A percentile compares a stretch with the other conserved stretches of the same genome.
Evolutionary conservation across 352 stramenopile genomes (phyloP).

Genomic region (Globisporangium parvum): DNA sequence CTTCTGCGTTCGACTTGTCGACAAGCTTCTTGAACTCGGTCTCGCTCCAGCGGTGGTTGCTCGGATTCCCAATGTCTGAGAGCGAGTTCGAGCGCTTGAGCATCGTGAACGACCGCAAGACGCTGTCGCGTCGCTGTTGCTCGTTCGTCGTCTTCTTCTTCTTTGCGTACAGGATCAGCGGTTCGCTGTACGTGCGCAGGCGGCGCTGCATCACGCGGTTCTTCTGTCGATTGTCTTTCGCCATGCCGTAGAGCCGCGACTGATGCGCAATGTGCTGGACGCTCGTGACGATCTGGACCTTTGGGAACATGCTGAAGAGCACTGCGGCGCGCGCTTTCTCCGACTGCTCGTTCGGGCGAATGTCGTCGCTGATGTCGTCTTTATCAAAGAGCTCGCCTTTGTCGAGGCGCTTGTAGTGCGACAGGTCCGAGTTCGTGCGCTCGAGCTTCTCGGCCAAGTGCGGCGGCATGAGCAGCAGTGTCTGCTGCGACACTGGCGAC

Average conservation of each 20-base stretch:
- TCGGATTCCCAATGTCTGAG: conserved; percentile 59
- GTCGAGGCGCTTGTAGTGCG: conserved; percentile 60
- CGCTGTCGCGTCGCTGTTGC: conserved; percentile 19
- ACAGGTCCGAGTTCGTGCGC: conserved; percentile 44
- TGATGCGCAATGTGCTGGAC: conserved; percentile 74
- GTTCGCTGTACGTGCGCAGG: conserved; percentile 49
- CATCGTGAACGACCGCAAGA: conserved; percentile 28
- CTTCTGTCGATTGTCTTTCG: conserved; percentile 33
- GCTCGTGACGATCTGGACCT: conserved; percentile 77
- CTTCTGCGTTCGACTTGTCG: conserved; percentile 54
- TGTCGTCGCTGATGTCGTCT: conserved; percentile 74
- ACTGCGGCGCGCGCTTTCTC: conserved; percentile 47
- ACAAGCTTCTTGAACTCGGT: conserved; percentile 69
- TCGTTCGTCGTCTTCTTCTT: conserved; percentile 21
- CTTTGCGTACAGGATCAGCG: conserved; percentile 33
- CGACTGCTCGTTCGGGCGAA: conserved; percentile 39
- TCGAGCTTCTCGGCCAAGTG: conserved; percentile 66
- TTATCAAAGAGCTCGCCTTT: conserved; percentile 70
- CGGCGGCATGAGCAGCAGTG: conserved; percentile 70
- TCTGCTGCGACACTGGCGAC: conserved; percentile 32
- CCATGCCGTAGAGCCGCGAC: conserved; percentile 46
- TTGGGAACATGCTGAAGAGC: conserved; percentile 83
- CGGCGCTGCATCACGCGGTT: conserved; percentile 22
- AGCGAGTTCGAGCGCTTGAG: conserved; percentile 71
- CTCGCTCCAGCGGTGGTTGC: conserved; percentile 65